Evolutionary conservation across 352 stramenopile species (phyloP), one percentile per base, ranked within the genome.

Genomic region (Globisporangium parvum): DNA sequence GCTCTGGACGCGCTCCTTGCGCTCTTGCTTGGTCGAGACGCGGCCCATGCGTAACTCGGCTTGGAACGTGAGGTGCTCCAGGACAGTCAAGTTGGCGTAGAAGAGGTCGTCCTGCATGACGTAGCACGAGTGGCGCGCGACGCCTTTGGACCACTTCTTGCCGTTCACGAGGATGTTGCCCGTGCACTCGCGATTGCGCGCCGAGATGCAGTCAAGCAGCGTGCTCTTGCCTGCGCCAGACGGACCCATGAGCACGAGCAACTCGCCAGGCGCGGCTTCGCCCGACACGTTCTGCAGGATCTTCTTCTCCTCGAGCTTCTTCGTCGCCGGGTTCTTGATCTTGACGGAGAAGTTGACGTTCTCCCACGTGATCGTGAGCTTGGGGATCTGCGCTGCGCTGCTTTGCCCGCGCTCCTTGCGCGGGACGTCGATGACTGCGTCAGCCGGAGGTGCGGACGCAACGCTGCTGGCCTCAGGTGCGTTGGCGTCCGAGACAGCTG

Each of bases 61-160:
- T 11, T 85, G 71, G 70, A 95, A 96, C n/a, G 60, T 75, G 18
- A 96, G 58, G 52, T 92, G 83, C 72, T 96, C 86, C 49, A 81
- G 56, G 2, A 96, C 85, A 8, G 88, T 96, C 18, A 96, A 60
- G 59, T 87, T 91, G 23, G 65, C 65, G 45, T 93, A 69, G 37
- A 96, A 71, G 28, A 96, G 69, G 66, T 96, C 88, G 56, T 96
- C 88, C 54, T 95, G 85, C 66, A 87, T 87, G 15, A 93, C 78
- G 55, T 92, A 93, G 52, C 59, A 68, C 44, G 69, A 57, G 49
- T 62, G 59, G 26, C 57, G 60, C n/a, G 59, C 63, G 17, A 71
- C 40, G 18, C 51, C 35, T 42, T 67, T 61, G 53, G 47, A 67
- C 69, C 69, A 77, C 24, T 45, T 46, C 35, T 64, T 57, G 37